These are phyloP conservation scores for Acanthamoeba royreba DNA, from an alignment of 208 protist genomes.

Conservation along the genomic window DNA sequence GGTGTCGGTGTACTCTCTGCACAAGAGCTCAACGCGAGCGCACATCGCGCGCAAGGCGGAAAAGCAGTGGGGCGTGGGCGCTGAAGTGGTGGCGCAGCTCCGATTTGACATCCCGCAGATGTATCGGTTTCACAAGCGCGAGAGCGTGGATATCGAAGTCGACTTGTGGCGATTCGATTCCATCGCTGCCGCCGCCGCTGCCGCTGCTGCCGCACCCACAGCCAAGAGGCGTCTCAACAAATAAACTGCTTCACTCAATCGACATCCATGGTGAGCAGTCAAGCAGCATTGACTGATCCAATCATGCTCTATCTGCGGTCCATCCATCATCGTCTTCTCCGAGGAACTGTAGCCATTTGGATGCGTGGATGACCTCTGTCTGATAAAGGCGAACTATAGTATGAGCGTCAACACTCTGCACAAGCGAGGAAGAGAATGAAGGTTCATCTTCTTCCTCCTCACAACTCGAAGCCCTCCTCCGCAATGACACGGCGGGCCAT, in stretches of 20 bases:
- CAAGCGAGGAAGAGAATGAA: no score
- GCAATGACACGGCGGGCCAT: not conserved
- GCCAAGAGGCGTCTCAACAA: not conserved
- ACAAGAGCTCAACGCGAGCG: constrained; percentile 64
- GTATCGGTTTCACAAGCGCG: constrained; percentile 71
- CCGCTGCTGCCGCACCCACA: not conserved
- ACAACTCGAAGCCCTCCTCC: not conserved
- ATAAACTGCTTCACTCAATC: no score
- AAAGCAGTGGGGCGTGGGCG: constrained; percentile 51
- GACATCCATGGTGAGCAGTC: no score
- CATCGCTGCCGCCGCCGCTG: not conserved
- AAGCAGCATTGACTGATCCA: no score
- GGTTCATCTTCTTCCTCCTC: not conserved
- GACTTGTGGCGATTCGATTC: constrained; percentile 28
- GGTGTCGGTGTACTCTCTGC: constrained; percentile 59
- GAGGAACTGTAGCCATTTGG: not conserved
- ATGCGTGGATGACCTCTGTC: no score
- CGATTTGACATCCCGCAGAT: constrained; percentile 65
- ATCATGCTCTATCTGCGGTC: not conserved
- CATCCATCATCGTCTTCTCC: not conserved
- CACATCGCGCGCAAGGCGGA: constrained; percentile 44
- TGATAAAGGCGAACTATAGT: no score
- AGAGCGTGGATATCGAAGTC: constrained; percentile 51
- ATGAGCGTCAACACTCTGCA: no score
- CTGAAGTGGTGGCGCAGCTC: constrained; percentile 69